Evolutionary conservation across 2,329 filamentous ascomycete genomes (phyloP).

Genomic region (Verticillium alfalfae): DNA sequence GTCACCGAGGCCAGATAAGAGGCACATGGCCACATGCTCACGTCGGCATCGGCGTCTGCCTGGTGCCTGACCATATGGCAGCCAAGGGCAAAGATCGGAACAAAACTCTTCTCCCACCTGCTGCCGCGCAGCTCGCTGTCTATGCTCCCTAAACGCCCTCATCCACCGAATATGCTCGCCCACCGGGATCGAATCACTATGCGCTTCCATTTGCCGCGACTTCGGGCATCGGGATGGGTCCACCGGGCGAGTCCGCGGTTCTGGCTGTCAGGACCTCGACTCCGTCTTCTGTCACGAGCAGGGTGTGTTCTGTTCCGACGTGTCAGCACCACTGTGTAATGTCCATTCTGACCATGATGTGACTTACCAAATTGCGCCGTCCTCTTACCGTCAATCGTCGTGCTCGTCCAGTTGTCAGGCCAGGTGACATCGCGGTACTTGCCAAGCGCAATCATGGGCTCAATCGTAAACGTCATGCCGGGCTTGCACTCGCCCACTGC

Average conservation of each 20-base stretch:
- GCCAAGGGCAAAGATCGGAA: neutral
- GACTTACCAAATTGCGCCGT: slow-evolving; percentile 85
- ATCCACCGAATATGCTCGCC: neutral
- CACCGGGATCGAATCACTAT: neutral
- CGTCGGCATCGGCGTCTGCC: neutral
- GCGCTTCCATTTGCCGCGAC: slow-evolving; percentile 1
- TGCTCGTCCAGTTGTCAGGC: slow-evolving; percentile 98
- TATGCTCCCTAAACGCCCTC: neutral
- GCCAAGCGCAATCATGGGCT: slow-evolving; percentile 95
- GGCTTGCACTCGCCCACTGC: slow-evolving; percentile 89
- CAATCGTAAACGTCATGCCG: slow-evolving; percentile 98
- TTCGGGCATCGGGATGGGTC: slow-evolving; percentile 57
- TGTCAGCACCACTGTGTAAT: slow-evolving; percentile 13
- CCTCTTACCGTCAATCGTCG: slow-evolving; percentile 80
- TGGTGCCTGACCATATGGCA: neutral
- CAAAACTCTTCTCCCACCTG: neutral
- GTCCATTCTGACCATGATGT: slow-evolving; percentile 57
- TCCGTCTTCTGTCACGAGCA: slow-evolving; percentile 77
- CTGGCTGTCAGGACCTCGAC: slow-evolving; percentile 78
- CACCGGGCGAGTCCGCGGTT: slow-evolving; percentile 67
- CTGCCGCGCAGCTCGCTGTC: neutral
- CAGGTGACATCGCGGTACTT: slow-evolving; percentile 91
- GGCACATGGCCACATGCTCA: neutral
- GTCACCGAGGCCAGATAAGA: neutral
- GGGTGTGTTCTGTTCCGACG: slow-evolving; percentile 60